A percentile compares a stretch with the other conserved stretches of the same genome.
Evolutionary conservation across 371 early-diverging fungal genomes (phyloP).

Genomic region (Zychaea mexicana): DNA sequence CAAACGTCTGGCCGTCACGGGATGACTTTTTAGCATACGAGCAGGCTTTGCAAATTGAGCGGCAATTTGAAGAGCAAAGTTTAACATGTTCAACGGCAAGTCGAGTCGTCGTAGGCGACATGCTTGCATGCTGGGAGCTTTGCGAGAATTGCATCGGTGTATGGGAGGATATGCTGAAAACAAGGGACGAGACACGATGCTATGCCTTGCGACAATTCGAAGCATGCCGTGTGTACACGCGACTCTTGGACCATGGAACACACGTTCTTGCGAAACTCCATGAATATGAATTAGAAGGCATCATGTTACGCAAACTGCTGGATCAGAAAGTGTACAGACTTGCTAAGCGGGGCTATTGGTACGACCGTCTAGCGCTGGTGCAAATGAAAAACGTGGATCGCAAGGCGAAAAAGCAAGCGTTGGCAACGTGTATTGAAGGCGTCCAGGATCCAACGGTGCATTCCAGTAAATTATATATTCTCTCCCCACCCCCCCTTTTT

Average conservation of each 20-base stretch:
- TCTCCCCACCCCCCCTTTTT: no score
- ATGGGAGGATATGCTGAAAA: constrained; percentile 41
- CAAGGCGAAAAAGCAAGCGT: constrained; percentile 46
- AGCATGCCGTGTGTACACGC: constrained; percentile 68
- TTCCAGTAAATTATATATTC: constrained; percentile 43
- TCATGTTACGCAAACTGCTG: constrained; percentile 59
- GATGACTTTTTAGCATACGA: constrained; percentile 61
- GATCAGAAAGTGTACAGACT: constrained; percentile 60
- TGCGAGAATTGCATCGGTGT: constrained; percentile 43
- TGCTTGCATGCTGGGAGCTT: constrained; percentile 25
- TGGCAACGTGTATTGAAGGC: constrained; percentile 54
- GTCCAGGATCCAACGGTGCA: constrained; percentile 60
- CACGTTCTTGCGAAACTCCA: constrained; percentile 60
- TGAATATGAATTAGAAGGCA: constrained; percentile 57
- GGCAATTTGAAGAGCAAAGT: constrained; percentile 29
- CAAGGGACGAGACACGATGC: constrained; percentile 9
- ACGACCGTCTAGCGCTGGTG: constrained; percentile 66
- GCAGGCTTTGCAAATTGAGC: constrained; percentile 42
- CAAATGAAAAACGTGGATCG: constrained; percentile 52
- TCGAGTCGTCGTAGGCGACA: constrained; percentile 6
- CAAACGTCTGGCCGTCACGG: constrained; percentile 51
- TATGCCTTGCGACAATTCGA: constrained; percentile 55
- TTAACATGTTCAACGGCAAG: constrained; percentile 21
- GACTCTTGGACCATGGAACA: constrained; percentile 59
- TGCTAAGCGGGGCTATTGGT: constrained; percentile 72